These are phyloP conservation scores for Dendrobium officinale DNA, from an alignment of 106 monocot genomes.

Conservation along the genomic window DNA sequence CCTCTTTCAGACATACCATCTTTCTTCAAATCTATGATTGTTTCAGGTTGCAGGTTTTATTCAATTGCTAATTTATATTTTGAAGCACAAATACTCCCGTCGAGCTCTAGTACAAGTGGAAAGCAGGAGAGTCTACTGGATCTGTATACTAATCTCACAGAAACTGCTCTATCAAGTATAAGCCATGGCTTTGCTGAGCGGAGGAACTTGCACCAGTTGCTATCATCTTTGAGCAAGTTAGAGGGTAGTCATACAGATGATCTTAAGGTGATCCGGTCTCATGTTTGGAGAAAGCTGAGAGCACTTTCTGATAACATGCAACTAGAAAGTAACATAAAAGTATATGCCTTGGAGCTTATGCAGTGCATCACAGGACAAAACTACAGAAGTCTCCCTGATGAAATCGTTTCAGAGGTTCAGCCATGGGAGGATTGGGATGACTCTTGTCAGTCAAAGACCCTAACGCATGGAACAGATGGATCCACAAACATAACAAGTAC, in stretches of 20 bases:
- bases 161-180: slow-evolving; percentile 27
- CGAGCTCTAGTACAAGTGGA: slow-evolving; percentile 9
- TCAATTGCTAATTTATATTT: slow-evolving; percentile 36
- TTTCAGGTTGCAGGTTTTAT: slow-evolving; percentile 62
- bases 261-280: slow-evolving; percentile 45
- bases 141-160: slow-evolving; percentile 38
- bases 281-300: slow-evolving; percentile 65
- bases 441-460: slow-evolving; percentile 14
- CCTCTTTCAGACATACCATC: slow-evolving; percentile 24
- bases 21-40: slow-evolving; percentile 57
- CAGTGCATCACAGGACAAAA: slow-evolving; percentile 64
- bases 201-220: slow-evolving; percentile 34
- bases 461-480: slow-evolving; percentile 18
- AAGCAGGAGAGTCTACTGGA: slow-evolving; percentile 26
- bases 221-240: slow-evolving; percentile 65
- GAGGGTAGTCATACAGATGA: slow-evolving; percentile 30
- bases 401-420: slow-evolving; percentile 42
- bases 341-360: slow-evolving; percentile 81
- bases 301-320: slow-evolving; percentile 59
- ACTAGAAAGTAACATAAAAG: slow-evolving; percentile 38
- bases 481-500: slow-evolving; percentile 43
- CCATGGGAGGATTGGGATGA: slow-evolving; percentile 84
- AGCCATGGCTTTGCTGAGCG: slow-evolving; percentile 16
- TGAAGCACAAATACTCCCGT: slow-evolving; percentile 10
- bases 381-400: slow-evolving; percentile 32